A percentile compares a stretch with the other conserved stretches of the same genome.
phyloP scores from a whole-genome alignment of 139 green algal genomes.

The Tetradesmus lagerheimii region DNA sequence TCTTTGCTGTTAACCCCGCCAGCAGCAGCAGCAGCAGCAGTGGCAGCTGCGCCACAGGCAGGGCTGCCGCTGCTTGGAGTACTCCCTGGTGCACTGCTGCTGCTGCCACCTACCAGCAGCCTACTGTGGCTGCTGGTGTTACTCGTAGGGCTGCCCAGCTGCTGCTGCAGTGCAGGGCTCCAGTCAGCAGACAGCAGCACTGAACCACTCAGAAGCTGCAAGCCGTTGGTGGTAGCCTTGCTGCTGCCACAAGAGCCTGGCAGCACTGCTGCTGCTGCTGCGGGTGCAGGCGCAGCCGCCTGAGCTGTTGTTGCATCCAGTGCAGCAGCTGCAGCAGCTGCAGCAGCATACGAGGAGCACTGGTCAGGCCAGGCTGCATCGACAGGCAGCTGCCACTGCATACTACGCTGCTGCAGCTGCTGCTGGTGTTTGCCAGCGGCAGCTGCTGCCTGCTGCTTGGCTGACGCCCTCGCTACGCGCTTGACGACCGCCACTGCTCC shows the following conservation, averaged over 20 bases:
- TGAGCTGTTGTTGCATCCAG: not conserved
- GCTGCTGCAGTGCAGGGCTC: constrained; percentile 12
- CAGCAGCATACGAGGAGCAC: not conserved
- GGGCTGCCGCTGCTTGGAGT: constrained; percentile 2
- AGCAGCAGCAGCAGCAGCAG: constrained; percentile 2
- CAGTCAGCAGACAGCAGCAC: not conserved
- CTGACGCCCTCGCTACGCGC: not conserved
- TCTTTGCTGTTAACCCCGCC: not conserved
- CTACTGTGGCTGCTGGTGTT: constrained; percentile 17
- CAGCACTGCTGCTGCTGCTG: not conserved
- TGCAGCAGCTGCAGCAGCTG: not conserved
- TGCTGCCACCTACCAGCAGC: not conserved
- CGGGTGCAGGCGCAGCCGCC: not conserved
- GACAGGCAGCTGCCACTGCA: not conserved
- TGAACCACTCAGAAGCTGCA: not conserved
- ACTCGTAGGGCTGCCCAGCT: constrained; percentile 20
- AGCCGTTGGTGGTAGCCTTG: not conserved
- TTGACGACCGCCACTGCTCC: constrained; percentile 18
- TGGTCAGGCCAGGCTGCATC: not conserved
- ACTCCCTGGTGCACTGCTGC: not conserved
- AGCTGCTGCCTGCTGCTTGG: not conserved
- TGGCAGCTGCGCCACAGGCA: not conserved
- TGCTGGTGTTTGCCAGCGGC: not conserved
- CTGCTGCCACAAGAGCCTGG: not conserved
- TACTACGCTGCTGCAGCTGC: not conserved